Base-by-base conservation (phyloP, 768 basidiomycete genomes). In the Panellus pusillus region DNA sequence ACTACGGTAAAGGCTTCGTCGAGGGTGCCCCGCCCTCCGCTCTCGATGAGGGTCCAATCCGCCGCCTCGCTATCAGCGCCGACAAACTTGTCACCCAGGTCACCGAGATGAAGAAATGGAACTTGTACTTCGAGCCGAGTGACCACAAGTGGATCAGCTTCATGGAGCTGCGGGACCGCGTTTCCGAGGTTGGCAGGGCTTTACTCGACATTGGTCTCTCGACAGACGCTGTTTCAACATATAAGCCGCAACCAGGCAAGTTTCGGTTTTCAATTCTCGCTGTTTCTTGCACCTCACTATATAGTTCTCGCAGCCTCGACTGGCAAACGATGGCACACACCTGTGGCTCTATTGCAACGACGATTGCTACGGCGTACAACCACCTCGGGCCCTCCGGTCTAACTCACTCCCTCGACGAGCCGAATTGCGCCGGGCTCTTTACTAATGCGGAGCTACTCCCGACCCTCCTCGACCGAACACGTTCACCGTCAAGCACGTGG, bases 361-460 rank as follows among this genome's bases (percentile, higher is more conserved):
- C 87, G 8, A 91, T 97, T 61, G 94, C 93, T 1, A 98, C 97
- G 2, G 94, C 95, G 0, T 98, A 99, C 71, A 96, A 97, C 66
- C 95, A 93, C 2, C 87, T 98, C 19, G 96, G 97, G n/a, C 87
- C 90, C 66, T 75, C 81, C 0, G 93, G 96, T 46, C 83, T 99
- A 17, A 74, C 85, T 0, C 94, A 98, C 69, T 93, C 96, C 0
- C 82, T 98, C 54, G 89, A 92, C 68, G 87, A 91, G 64, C 63
- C 63, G 28, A 11, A 42, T 20, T 61, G 59, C 49, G 51, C 52
- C 42, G 59, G 42, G 3, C 38, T 61, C 28, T 61, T 61, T 48
- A 54, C 94, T 61, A 96, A 99, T 63, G 88, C 90, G 32, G 90
- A 93, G 29, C 84, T 99, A 18, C 84, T 99, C 43, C 81, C 82